Conservation (phyloP, 2,329 filamentous ascomycete species). For the Phialophora macrospora region DNA sequence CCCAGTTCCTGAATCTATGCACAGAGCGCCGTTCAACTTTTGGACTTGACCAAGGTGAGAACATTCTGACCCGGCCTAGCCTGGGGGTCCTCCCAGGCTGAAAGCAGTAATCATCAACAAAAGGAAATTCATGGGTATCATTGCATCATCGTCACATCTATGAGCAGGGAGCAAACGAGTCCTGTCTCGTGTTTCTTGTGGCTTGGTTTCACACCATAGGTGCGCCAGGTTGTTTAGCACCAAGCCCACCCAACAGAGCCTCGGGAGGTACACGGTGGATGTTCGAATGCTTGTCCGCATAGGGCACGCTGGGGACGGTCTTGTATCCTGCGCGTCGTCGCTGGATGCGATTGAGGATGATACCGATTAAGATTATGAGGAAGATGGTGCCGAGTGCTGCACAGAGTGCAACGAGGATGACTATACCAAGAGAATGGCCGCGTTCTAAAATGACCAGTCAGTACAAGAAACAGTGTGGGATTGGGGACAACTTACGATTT, state of each 20-base stretch:
- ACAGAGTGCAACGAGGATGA: constrained; percentile 54
- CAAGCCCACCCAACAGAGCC: constrained; percentile 47
- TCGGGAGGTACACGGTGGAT: constrained; percentile 54
- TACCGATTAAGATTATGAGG: constrained; percentile 53
- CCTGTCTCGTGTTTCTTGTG: neutral
- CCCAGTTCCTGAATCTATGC: constrained; percentile 4
- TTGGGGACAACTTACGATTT: constrained; percentile 57
- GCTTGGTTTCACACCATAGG: constrained; percentile 27
- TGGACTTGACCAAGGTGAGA: neutral
- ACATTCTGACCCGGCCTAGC: neutral
- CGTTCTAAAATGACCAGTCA: constrained; percentile 39
- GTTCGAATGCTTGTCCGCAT: constrained; percentile 53
- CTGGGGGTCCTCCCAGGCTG: neutral
- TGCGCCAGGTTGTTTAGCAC: constrained; percentile 24
- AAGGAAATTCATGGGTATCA: constrained; percentile 31
- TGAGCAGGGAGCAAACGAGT: neutral
- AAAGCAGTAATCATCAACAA: constrained; percentile 6
- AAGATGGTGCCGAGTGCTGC: constrained; percentile 55
- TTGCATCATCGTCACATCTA: constrained; percentile 30
- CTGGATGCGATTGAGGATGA: constrained; percentile 55
- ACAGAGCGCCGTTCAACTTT: constrained; percentile 6
- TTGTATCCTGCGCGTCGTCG: constrained; percentile 54
- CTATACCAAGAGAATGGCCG: constrained; percentile 52
- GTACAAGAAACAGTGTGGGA: constrained; percentile 1
- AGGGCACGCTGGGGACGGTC: constrained; percentile 50